Percentiles rank a stretch among this genome's conserved stretches.
Conservation (phyloP, 78 protist genomes). For the Salpingoeca rosetta region DNA sequence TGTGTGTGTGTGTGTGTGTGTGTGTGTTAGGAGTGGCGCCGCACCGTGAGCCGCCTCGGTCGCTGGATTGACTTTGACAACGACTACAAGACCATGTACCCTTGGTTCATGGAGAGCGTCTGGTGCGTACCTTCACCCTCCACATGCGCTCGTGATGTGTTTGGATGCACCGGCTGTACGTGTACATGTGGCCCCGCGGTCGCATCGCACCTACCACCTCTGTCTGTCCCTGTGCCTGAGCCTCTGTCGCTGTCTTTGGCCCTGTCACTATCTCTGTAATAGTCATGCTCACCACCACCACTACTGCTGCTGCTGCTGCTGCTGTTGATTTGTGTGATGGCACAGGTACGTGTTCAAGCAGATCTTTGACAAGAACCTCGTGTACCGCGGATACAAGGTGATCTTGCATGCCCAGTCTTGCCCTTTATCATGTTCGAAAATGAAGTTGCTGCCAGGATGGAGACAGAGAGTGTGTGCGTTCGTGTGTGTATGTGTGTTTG, state of each 20-base stretch:
- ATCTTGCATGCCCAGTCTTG: no score
- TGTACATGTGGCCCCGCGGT: no score
- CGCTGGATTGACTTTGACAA: constrained; percentile 99
- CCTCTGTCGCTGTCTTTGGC: no score
- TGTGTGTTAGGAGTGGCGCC: constrained; percentile 95
- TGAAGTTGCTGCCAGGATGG: no score
- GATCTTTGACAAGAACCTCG: constrained; percentile 78
- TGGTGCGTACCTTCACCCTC: constrained; percentile 39
- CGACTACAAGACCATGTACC: constrained; percentile 97
- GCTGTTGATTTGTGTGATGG: constrained; percentile 56
- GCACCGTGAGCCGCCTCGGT: constrained; percentile 82
- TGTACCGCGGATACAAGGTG: constrained; percentile 96
- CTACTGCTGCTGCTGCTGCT: constrained; percentile 13
- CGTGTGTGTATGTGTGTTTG: no score
- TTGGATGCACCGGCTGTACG: no score
- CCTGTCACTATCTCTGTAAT: neutral
- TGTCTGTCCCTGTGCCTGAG: no score
- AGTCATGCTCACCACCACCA: neutral
- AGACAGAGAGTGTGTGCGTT: no score
- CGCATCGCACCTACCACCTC: no score
- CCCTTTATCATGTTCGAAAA: no score
- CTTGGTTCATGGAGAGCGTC: constrained; percentile 90
- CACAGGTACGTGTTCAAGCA: constrained; percentile 92
- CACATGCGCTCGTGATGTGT: no score
- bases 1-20: neutral